A percentile compares a stretch with the other conserved stretches of the same genome.
Evolutionary conservation across 768 basidiomycete species (phyloP).

Genomic region (Agaricus subrufescens): DNA sequence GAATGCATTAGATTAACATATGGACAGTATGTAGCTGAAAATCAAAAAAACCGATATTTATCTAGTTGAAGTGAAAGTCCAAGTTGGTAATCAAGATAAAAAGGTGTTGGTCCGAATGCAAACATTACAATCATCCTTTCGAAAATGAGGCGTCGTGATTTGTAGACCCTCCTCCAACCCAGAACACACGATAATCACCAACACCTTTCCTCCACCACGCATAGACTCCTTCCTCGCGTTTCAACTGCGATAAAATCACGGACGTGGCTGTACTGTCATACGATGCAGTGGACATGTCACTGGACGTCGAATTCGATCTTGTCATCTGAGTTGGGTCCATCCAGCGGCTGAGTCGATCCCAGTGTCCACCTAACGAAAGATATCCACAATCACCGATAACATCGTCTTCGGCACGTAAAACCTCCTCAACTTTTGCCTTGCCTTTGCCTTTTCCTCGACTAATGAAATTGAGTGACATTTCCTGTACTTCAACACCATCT

Average conservation of each 20-base stretch:
- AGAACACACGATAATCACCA: conserved; percentile 78
- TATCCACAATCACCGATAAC: conserved; percentile 62
- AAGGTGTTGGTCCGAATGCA: no score
- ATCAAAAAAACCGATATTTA: neutral
- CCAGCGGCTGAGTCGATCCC: conserved; percentile 32
- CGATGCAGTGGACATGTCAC: conserved; percentile 38
- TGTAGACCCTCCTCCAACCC: conserved; percentile 58
- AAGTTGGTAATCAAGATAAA: neutral
- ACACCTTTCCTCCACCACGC: conserved; percentile 72
- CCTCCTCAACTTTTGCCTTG: conserved; percentile 43
- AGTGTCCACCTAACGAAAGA: conserved; percentile 47
- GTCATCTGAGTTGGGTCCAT: conserved; percentile 32
- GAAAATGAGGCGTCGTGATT: neutral
- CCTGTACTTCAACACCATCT: conserved; percentile 71
- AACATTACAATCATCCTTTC: neutral
- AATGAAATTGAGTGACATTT: conserved; percentile 52
- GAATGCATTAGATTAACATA: conserved; percentile 7
- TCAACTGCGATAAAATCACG: conserved; percentile 40
- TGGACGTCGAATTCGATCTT: conserved; percentile 41
- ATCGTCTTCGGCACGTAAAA: conserved; percentile 53
- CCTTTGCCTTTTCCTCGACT: conserved; percentile 43
- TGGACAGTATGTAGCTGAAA: neutral
- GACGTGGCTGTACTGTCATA: conserved; percentile 49
- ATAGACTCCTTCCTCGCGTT: conserved; percentile 63
- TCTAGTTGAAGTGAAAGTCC: neutral